Base-by-base conservation (phyloP, 257 asterid genomes). In the Cordia subcordata region DNA sequence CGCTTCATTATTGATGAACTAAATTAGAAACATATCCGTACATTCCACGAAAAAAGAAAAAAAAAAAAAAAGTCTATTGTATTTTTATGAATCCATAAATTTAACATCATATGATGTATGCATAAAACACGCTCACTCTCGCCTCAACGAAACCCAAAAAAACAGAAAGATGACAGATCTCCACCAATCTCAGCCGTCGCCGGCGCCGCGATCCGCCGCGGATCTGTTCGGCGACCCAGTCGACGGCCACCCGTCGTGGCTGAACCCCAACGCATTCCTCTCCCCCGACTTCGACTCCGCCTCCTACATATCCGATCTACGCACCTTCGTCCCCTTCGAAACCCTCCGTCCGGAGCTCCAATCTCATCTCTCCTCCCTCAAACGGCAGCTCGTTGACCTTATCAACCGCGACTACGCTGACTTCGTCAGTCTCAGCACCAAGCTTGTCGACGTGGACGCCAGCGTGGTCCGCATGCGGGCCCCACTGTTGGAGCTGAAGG, bases 401-500 rank as follows among this genome's bases (percentile, higher is more conserved):
- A 93, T 93, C 69, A 93, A 93, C 72, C 85, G 97, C 0, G 99
- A 93, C 37, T 93, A 93, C 27, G 87, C 81, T 0, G 99, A 93
- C 72, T 93, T 88, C 52, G 99, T 93, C 52, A 88, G 94, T 55
- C 90, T 93, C 57, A 93, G 97, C 67, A 86, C 99, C 11, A 93
- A 93, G 73, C 87, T 93, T 33, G 87, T 85, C 11, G 96, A 93
- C 66, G 91, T 93, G 55, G 97, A 89, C 45, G 82, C 84, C 15
- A 86, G 88, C 46, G 95, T 92, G 11, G 96, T 92, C n/a, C 90
- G 99, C 50, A 92, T 92, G 99, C 82, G 97, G 49, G 97, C 97
- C 33, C 99, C 97, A 18, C 65, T 92, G 61, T 72, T 86, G 20
- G 99, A 92, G 79, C 80, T 88, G 72, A 84, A 85, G 62, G 96